phyloP scores from a whole-genome alignment of 2,329 filamentous ascomycete genomes.

The Tolypocladium guangdongense region DNA sequence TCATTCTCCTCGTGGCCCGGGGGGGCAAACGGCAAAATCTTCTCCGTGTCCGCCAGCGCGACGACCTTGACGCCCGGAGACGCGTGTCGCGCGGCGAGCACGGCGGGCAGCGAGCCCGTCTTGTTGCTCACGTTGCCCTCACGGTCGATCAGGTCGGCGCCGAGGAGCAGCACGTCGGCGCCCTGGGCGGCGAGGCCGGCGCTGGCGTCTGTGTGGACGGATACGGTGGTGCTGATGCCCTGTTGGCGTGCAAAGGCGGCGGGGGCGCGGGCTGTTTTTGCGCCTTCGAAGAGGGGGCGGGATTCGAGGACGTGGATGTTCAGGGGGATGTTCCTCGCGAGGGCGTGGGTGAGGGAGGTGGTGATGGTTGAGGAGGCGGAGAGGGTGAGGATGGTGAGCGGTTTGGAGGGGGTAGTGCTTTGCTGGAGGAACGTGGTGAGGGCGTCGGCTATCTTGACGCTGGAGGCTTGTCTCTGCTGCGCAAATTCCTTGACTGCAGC shows the following conservation, averaged over 20 bases:
- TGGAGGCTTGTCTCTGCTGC: constrained; percentile 12
- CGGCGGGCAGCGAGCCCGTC: constrained; percentile 48
- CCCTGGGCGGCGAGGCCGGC: constrained; percentile 38
- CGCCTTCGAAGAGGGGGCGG: constrained; percentile 55
- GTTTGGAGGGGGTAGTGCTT: constrained; percentile 6
- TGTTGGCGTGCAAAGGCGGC: constrained; percentile 29
- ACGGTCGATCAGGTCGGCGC: constrained; percentile 50
- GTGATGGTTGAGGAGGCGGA: constrained; percentile 53
- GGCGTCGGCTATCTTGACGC: constrained; percentile 19
- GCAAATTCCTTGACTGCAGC: constrained; percentile 9
- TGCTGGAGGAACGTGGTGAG: constrained; percentile 22
- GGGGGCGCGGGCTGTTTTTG: constrained; percentile 38
- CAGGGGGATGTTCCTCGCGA: constrained; percentile 26
- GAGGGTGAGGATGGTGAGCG: constrained; percentile 44
- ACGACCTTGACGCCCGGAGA: constrained; percentile 36
- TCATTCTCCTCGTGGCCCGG: constrained; percentile 37
- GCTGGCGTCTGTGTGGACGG: constrained; percentile 49
- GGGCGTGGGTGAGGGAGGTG: constrained; percentile 32
- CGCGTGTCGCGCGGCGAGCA: constrained; percentile 41
- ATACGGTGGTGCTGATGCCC: constrained; percentile 19
- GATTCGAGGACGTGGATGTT: constrained; percentile 55
- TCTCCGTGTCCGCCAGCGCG: constrained; percentile 49
- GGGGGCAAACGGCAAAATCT: constrained; percentile 37
- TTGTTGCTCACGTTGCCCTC: constrained; percentile 55
- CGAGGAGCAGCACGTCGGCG: constrained; percentile 50